Base-by-base conservation (phyloP, 2,329 filamentous ascomycete genomes). In the Arthrobotrys pseudoclavata region DNA sequence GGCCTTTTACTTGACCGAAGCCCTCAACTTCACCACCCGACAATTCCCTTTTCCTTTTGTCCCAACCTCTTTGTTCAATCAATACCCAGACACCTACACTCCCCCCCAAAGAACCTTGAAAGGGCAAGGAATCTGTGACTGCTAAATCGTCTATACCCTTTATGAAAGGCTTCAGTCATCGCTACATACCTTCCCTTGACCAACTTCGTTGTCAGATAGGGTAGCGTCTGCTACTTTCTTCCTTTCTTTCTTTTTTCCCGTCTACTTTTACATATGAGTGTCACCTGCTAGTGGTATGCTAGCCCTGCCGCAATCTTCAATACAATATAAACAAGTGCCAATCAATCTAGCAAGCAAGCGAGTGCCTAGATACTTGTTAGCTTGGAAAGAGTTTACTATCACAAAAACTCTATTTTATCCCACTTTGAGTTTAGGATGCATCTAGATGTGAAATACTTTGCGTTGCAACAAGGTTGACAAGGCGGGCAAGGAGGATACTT, bases 71-170 rank as follows among this genome's bases (percentile, higher is more conserved):
- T 64, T 69, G 45, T 70, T 48, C 42, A 69, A 26, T 69, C 40
- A 53, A 70, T 69, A 69, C 53, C 72, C 61, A 24, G 40, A 76
- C 42, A 42, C 26, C 40, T 45, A 18, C 42, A 61, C 42, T 40
- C 37, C 15, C 13, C 31, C 57, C 48, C 64, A 20, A 31, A 45
- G 20, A 52, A 24, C 26, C 37, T 48, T 47, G 40, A 47, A 47
- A 61, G 71, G 60, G 72, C 72, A 69, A 76, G 50, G 42, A 53
- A 15, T 60, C 53, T 76, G 72, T 76, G 66, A 70, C 66, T 70
- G 66, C 72, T 70, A 66, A 76, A 63, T 29, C 31, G 31, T 60
- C 52, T 67, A 50, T 47, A 45, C 37, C 7, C 13, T 34, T 24
- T 68, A 64, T 60, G 48, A 20, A 50, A 47, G 24, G 24, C 68